Base-by-base conservation (phyloP, 192 early-diverging fungal genomes). In the Coemansia sp. region DNA sequence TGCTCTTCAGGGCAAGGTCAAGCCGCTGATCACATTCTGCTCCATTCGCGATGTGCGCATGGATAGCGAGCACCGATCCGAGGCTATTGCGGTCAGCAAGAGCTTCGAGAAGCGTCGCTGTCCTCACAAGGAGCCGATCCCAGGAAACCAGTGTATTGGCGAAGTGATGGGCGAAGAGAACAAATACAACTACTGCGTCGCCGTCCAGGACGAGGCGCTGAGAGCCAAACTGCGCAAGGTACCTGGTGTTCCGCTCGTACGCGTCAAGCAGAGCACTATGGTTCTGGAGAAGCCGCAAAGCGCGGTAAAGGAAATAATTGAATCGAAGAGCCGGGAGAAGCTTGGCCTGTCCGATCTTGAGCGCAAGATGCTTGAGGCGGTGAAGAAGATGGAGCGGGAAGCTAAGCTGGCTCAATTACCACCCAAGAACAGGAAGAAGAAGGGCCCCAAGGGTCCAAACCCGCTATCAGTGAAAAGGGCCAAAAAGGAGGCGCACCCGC, bases 381-480 rank as follows among this genome's bases (percentile, higher is more conserved):
- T 78, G 48, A 88, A 66, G 63, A 71, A 70, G 68, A 79, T 75
- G 53, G 68, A 59, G 51, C 81, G 60, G 21, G 67, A 69, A 51
- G 68, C 55, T 12, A 76, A 69, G 46, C 38, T 34, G 20, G 64
- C 63, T 10, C 18, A 7, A 12, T 39, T 21, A 7, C 69, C 70
- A 39, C 69, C 71, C 44, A 68, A 84, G 56, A 34, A 72, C 49
- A 84, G 87, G 78, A 88, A 85, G 71, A 71, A 74, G 51, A 91
- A 90, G 72, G 90, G 89, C 26, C 81, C 88, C 41, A 94, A 95
- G 81, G 88, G 84, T 26, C 92, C 93, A 6, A 98, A 98, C 67
- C 93, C 94, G 57, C 76, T 97, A 15, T 92, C 93, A 26, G 69
- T 93, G 46, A 98, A 94, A 77, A 97, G 94, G 86, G 18, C 69